phyloP scores from a whole-genome alignment of 352 stramenopile species.

The Blastocystis sp. region DNA sequence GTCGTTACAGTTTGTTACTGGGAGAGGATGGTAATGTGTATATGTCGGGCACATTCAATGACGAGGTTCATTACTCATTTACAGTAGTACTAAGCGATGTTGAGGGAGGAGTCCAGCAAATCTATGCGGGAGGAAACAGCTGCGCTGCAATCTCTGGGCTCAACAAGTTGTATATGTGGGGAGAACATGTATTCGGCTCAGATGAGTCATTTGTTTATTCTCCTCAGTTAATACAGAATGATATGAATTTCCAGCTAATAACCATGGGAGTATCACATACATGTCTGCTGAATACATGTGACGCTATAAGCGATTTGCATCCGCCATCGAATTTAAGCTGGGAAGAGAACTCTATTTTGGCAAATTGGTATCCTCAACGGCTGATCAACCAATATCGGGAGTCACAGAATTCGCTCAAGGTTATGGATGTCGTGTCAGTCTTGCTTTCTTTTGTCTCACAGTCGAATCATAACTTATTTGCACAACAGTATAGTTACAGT shows the following conservation, averaged over 20 bases:
- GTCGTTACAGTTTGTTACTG: neutral
- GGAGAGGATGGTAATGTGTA: neutral
- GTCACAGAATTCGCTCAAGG: neutral
- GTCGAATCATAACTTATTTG: conserved; percentile 3
- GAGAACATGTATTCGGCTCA: neutral
- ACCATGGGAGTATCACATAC: too few relatives aligned
- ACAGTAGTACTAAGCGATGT: neutral
- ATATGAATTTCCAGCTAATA: too few relatives aligned
- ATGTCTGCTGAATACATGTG: neutral
- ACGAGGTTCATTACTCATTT: neutral
- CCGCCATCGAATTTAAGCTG: neutral
- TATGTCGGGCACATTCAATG: neutral
- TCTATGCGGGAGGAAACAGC: neutral
- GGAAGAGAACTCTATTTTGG: neutral
- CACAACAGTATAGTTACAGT: neutral
- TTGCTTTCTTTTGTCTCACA: neutral
- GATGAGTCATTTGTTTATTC: too few relatives aligned
- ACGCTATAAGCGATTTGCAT: neutral
- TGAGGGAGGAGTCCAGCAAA: neutral
- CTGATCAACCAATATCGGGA: neutral
- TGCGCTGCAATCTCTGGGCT: neutral
- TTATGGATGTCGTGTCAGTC: neutral
- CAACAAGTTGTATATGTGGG: neutral
- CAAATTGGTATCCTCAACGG: neutral
- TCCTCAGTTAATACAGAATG: too few relatives aligned